Evolutionary conservation across 148 eudicot species (phyloP), one percentile per base, ranked within the genome.

Genomic region (Rhododendron mucronatum): DNA sequence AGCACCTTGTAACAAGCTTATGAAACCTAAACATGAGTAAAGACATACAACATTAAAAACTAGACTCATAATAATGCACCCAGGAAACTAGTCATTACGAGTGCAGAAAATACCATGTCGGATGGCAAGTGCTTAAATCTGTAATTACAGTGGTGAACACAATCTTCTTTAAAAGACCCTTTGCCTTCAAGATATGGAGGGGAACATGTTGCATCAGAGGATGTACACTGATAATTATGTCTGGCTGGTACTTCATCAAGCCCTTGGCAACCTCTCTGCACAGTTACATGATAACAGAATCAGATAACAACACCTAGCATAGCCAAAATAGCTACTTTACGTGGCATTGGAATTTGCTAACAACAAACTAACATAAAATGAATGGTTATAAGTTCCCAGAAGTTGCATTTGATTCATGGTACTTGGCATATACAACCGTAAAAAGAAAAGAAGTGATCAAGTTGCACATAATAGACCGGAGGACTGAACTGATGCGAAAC

Each of bases 141-240:
- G 98, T 97, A 78, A 97, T 86, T 41, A 97, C 98, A 57, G 99
- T 97, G 63, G 99, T 92, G 90, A 97, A 97, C 78, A 95, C 95
- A 83, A 97, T 95, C 92, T 95, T 97, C 81, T 95, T 86, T 87
- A 97, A 89, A 37, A 97, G 95, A 51, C 98, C 98, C 88, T 90
- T 95, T 48, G 93, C 85, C 93, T 96, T 95, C 90, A 97, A 90
- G 85, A 97, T 88, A 86, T 96, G 98, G 84, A 97, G 98, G 23
- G 99, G 98, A 86, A 97, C 98, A 90, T 97, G 99, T 86, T 97
- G 99, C 99, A 97, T 97, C 84, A 97, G 76, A 82, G 99, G 99
- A 91, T 97, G 99, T 86, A 97, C 99, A 78, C 98, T 97, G 86
- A 97, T 93, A 57, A 97, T 97, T n/a, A 97, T 93, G 90, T 95